Evolutionary conservation across 2,329 filamentous ascomycete species (phyloP), one percentile per base, ranked within the genome.

Genomic region (Pseudopithomyces chartarum): DNA sequence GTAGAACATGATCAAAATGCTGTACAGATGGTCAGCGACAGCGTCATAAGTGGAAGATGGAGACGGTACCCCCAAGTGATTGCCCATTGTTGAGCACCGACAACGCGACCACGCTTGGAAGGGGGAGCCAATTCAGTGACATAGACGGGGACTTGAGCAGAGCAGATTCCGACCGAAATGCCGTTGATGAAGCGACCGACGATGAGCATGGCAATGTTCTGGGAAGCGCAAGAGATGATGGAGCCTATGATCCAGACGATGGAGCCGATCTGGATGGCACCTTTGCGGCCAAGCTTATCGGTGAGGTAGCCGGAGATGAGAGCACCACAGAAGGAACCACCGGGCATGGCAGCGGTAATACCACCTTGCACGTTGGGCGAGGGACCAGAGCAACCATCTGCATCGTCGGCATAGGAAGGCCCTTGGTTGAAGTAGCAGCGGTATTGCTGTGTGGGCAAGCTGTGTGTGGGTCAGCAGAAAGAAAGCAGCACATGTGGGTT

Each of bases 1-100:
- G 58, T 69, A 75, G 56, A 66, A 76, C 66, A 74, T 71, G 49
- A 77, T 71, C 11, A 76, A 39, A 39, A 82, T 75, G 29, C 75
- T 29, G 26, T 29, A 29, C 8, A 29, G 26, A 29, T 29, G 26
- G 26, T 29, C 8, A 29, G 26, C 26, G 26, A 29, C 8, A 8
- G 26, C 26, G 26, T 29, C 5, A 29, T 29, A 29, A 29, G 4
- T 8, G 8, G 26, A 8, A 4, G 26, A 29, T 29, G 26, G 26
- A 29, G 8, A 8, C 8, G 5, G 26, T 29, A 29, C 26, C 26
- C 87, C 82, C 82, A 90, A 61, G 89, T 90, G 58, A 92, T 91
- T 23, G 88, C 87, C 80, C 88, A 89, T 72, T 92, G 89, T 71
- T 92, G 89, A 42, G 85, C 83, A 51, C 88, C 86, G 15, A 92